Conservation (phyloP, 495 filamentous ascomycete genomes). For the Aspergillus steynii region DNA sequence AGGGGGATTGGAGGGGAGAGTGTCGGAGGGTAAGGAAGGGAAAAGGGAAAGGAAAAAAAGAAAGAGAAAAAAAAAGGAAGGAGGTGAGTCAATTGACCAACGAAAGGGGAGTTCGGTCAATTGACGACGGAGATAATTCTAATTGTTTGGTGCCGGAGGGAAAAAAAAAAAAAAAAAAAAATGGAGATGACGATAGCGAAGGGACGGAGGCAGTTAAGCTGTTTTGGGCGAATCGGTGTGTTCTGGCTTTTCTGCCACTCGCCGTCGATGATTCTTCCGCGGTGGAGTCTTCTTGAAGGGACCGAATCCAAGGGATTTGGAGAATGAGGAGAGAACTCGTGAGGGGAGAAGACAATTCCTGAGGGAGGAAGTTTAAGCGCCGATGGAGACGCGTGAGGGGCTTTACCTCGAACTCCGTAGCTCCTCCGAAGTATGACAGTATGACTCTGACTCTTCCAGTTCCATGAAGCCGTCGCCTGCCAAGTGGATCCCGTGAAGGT, state of each 20-base stretch:
- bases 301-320: too few species aligned
- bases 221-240: slow-evolving; percentile 50
- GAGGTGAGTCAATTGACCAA: slow-evolving; percentile 3
- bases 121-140: not conserved
- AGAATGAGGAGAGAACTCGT: not conserved
- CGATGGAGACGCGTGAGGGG: too few species aligned
- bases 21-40: slow-evolving; percentile 14
- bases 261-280: too few species aligned
- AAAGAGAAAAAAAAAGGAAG: slow-evolving; percentile 8
- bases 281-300: not conserved
- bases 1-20: slow-evolving; percentile 17
- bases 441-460: too few species aligned
- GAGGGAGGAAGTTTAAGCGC: not conserved
- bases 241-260: not conserved
- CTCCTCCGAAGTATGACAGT: too few species aligned
- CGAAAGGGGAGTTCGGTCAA: slow-evolving; percentile 6
- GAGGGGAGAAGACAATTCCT: not conserved
- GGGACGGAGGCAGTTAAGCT: slow-evolving; percentile 23
- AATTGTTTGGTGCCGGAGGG: not conserved
- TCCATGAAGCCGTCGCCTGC: too few species aligned
- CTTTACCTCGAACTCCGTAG: too few species aligned
- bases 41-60: slow-evolving; percentile 16
- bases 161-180: slow-evolving; percentile 27
- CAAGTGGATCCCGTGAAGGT: too few species aligned
- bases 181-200: slow-evolving; percentile 18